A percentile compares a stretch with the other conserved stretches of the same genome.
These are phyloP conservation scores for Kitagawia praeruptora DNA, from an alignment of 129 eudicot species.

Conservation along the genomic window DNA sequence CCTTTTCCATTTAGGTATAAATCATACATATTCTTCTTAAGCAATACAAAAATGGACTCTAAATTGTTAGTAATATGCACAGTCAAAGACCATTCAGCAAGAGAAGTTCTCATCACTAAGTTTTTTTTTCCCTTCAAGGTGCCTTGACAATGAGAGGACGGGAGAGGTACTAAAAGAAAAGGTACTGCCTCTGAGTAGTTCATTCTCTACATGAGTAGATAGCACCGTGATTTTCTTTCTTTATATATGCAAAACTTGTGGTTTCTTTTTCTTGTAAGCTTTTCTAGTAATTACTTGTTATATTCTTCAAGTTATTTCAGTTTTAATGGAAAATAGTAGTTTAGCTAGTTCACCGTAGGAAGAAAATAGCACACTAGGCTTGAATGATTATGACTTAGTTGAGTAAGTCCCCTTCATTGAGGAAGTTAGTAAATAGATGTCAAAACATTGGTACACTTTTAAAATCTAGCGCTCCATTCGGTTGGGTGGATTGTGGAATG, in stretches of 20 bases:
- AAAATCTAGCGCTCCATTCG: not conserved
- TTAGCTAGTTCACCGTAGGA: not conserved
- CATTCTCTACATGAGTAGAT: not conserved
- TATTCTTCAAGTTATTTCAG: not conserved
- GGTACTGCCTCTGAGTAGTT: constrained; percentile 33
- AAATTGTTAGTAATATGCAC: not conserved
- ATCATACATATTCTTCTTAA: too few species aligned
- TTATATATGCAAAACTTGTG: not conserved
- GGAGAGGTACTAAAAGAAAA: constrained; percentile 41
- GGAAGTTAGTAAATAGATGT: not conserved
- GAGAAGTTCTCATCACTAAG: not conserved
- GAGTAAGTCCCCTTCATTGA: not conserved
- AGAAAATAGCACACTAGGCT: not conserved
- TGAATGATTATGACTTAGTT: not conserved
- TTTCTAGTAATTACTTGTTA: not conserved
- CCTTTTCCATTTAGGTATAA: too few species aligned
- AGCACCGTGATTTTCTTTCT: not conserved
- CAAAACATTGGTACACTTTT: not conserved
- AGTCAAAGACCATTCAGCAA: not conserved
- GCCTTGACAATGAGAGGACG: constrained; percentile 40
- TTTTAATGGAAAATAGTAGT: not conserved
- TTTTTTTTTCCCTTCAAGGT: constrained; percentile 31
- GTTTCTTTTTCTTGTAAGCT: not conserved
- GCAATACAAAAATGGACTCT: too few species aligned
- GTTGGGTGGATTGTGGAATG: not conserved